Evolutionary conservation across 352 stramenopile genomes (phyloP), one percentile per base, ranked within the genome.

Genomic region (Plasmopara viticola): DNA sequence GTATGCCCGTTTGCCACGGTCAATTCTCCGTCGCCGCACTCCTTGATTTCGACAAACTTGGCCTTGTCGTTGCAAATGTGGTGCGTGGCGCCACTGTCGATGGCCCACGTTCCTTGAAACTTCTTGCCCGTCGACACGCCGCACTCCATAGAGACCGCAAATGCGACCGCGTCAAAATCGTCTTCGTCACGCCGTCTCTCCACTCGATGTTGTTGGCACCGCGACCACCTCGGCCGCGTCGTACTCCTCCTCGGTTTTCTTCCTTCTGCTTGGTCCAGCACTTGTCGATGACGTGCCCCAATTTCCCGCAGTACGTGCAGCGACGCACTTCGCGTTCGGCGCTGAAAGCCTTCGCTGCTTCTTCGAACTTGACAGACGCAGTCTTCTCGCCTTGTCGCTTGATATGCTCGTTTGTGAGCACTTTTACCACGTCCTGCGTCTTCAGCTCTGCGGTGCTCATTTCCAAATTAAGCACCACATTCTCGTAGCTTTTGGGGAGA

Each of bases 241-340:
- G 40, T 17, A 15, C 28, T 17, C 28, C 28, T 14, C 40, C 40
- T 30, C 12, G n/a, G 40, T 45, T 45, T 17, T 45, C 40, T 10
- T 25, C 40, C 8, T 45, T 45, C 18, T 45, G 40, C 18, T 45
- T 45, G 40, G 40, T 45, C 40, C 40, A 45, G 40, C 40, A 45
- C 40, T 14, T 9, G 20, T 25, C 20, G 3, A 25, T 25, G 20
- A 25, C 20, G 20, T 25, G 20, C 20, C 20, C 20, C 20, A 25
- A 3, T 25, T 25, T 25, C 20, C 20, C 20, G 20, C 20, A 25
- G 20, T 25, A 25, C 20, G 20, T 25, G 20, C 20, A 25, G 20
- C 20, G 20, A 25, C 20, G 20, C 20, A 25, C 20, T 25, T 25
- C 20, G 9, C 33, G 13, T 4, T 38, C 33, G 33, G 13, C 33